Evolutionary conservation across 768 basidiomycete genomes (phyloP).

Genomic region (Trametes meyenii): DNA sequence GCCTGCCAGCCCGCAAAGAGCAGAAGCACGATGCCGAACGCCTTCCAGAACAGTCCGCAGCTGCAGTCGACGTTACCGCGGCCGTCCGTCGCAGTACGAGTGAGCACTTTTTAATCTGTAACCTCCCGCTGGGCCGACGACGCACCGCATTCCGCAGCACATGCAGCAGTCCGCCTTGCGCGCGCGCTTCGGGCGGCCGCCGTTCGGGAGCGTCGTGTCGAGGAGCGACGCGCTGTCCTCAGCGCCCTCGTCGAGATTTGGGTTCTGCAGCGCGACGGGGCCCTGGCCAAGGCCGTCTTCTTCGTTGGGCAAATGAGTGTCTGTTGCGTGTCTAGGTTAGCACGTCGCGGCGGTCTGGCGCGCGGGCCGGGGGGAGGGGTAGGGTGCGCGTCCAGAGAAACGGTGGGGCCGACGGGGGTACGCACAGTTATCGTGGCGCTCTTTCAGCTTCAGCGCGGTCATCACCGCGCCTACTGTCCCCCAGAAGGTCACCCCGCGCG

Average conservation of each 20-base stretch:
- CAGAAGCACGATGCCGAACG: conserved; percentile 51
- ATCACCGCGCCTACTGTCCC: conserved; percentile 48
- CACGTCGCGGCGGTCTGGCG: background rate
- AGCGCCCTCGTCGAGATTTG: conserved; percentile 27
- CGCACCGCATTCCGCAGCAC: conserved; percentile 55
- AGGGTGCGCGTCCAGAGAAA: background rate
- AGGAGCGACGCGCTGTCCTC: conserved; percentile 26
- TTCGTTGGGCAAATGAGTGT: conserved; percentile 45
- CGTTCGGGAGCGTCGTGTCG: conserved; percentile 29
- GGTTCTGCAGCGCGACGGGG: conserved; percentile 30
- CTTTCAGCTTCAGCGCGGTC: conserved; percentile 51
- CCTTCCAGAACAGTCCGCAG: conserved; percentile 57
- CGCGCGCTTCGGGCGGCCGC: conserved; percentile 36
- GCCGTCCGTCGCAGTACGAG: too few relatives aligned
- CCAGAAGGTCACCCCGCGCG: conserved; percentile 38
- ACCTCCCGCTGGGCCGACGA: too few relatives aligned
- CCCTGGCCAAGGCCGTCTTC: conserved; percentile 38
- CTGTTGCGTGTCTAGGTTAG: conserved; percentile 30
- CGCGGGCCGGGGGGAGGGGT: background rate
- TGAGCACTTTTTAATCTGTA: too few relatives aligned
- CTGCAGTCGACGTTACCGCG: too few relatives aligned
- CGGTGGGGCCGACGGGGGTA: conserved; percentile 7
- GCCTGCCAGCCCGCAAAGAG: conserved; percentile 45
- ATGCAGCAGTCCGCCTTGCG: conserved; percentile 46
- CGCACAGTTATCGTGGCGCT: conserved; percentile 50